phyloP scores from a whole-genome alignment of 78 protist genomes.

The Parvularia atlantis region DNA sequence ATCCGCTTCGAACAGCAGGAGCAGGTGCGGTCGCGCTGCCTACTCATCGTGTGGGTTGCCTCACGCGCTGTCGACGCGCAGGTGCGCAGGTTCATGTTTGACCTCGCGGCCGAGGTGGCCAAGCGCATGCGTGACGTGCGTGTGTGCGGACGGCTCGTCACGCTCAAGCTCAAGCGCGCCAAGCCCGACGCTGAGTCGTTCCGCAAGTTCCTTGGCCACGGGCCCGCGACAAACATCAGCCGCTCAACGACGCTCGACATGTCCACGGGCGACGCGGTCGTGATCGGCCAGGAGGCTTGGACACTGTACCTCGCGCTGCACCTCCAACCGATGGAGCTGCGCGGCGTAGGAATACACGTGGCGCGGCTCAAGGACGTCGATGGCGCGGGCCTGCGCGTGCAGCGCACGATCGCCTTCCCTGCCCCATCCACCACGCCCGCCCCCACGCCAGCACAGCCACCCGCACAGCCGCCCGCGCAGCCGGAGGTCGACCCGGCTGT shows the following conservation, averaged over 20 bases:
- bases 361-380: not conserved
- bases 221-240: not conserved
- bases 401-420: no score
- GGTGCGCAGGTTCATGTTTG: not conserved
- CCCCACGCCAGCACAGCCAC: no score
- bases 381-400: no score
- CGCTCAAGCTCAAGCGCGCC: not conserved
- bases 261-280: not conserved
- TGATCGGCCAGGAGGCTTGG: not conserved
- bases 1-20: not conserved
- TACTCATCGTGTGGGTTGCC: no score
- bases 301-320: not conserved
- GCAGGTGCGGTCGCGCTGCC: not conserved
- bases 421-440: no score
- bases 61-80: not conserved
- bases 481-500: not conserved
- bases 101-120: not conserved
- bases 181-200: not conserved
- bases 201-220: slow-evolving; percentile 5
- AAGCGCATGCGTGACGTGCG: not conserved
- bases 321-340: not conserved
- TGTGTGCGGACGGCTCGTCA: not conserved
- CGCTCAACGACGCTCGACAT: not conserved
- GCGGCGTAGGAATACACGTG: not conserved
- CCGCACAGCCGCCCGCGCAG: no score